Base-by-base conservation (phyloP, 108 stramenopile species). In the Epithemia pelagica region DNA sequence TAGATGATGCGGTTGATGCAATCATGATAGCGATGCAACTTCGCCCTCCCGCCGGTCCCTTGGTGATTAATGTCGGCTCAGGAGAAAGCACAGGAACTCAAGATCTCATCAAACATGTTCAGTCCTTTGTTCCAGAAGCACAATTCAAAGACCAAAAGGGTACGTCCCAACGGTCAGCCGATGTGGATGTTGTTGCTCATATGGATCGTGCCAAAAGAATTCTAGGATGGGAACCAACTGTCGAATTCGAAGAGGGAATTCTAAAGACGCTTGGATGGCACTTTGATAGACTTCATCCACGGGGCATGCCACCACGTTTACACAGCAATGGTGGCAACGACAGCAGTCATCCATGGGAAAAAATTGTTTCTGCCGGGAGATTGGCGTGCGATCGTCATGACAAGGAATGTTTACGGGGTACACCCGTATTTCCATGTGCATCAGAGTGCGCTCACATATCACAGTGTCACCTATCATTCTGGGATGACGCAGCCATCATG, bases 1-100 rank as follows among this genome's bases (percentile, higher is more conserved):
- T 94, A 59, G 93, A 94, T 68, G 93, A 94, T 75, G 88, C 89
- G n/a, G 72, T 94, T 21, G 86, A 89, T 78, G 93, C 84, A 0
- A 78, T 91, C 37, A 77, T 91, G 77, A 57, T 76, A 10, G 85
- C 91, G 18, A 89, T 92, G 88, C 91, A 92, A 65, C 86, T 76
- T 46, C 69, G 84, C 54, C 71, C 75, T 27, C 66, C 58, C 2
- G 32, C 68, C 0, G 68, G 65, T n/a, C 83, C 86, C 0, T 73
- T 89, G 21, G 83, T 92, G 5, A 74, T 92, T 64, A 92, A 92
- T 70, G 88, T 92, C 10, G 91, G 87, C 0, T 78, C 72, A 15
- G 91, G 91, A 5, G 28, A 72, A 59, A 83, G 85, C 20, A 53
- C 76, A 19, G 68, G 85, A 1, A 21, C 87, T 30, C 46, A 61